Evolutionary conservation across 2,329 filamentous ascomycete species (phyloP), one percentile per base, ranked within the genome.

Genomic region (Hypoxylon sp.): DNA sequence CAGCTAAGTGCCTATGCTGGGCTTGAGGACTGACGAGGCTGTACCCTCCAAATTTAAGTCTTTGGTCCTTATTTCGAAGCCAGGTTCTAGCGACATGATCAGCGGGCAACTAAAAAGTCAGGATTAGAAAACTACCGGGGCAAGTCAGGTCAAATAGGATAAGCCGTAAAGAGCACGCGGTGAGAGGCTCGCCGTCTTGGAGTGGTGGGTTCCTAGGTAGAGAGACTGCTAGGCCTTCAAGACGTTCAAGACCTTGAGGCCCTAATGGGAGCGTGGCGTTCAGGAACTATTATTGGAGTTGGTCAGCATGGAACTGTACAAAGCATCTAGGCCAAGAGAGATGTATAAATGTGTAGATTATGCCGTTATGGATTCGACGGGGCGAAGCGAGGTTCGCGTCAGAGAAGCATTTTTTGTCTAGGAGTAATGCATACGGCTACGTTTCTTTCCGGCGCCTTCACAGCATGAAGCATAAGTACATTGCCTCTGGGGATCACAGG

Each of bases 1-100:
- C 85, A 91, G 67, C 73, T 93, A 58, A 86, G 88, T 69, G 81
- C 83, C 45, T 89, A 86, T 75, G 83, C 84, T 40, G 80, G 69
- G 33, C 55, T 73, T 46, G 70, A 72, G 51, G 61, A 61, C 58
- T 71, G 60, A n/a, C n/a, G n/a, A 69, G 35, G 17, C 23, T 7
- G n/a, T 49, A 52, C 17, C 17, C 37, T 15, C 24, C 27, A 33
- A 23, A 26, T 38, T 29, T 24, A 49, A 40, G 35, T 31, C 8
- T 15, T 20, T 18, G 23, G 20, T 52, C 27, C 15, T 15, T 26
- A 35, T 7, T n/a, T 24, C 13, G 17, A 45, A 37, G 9, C 21
- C 7, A 18, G 20, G 37, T 11, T 31, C 26, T n/a, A 24, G 9
- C 7, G 6, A 18, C n/a, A 35, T 9, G 11, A 31, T 11, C 26